Conservation (phyloP, 805 yeast genomes). For the Suhomyces kilbournensis region DNA sequence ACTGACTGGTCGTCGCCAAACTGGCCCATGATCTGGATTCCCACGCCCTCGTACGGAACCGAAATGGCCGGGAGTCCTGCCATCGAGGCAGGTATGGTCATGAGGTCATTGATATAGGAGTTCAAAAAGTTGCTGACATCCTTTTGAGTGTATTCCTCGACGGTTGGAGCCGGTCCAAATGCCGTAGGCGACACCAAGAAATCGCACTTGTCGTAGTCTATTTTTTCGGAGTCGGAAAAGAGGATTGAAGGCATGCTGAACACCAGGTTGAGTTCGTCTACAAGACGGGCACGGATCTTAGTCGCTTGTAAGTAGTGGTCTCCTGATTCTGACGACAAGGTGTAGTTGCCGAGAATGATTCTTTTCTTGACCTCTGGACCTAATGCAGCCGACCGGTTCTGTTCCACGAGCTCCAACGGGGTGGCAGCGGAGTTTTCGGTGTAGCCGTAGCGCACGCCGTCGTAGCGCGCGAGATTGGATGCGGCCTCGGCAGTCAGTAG, state of each 20-base stretch:
- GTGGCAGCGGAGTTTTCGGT: slow-evolving; percentile 21
- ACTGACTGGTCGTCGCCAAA: slow-evolving; percentile 74
- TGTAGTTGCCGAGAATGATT: slow-evolving; percentile 81
- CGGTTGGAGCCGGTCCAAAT: slow-evolving; percentile 50
- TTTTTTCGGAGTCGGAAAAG: slow-evolving; percentile 14
- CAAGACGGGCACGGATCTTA: slow-evolving; percentile 55
- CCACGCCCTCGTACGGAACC: slow-evolving; percentile 57
- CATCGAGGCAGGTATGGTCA: slow-evolving; percentile 86
- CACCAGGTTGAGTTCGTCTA: slow-evolving; percentile 60
- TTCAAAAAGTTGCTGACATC: slow-evolving; percentile 48
- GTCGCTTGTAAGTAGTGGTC: slow-evolving; percentile 80
- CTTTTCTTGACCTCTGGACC: slow-evolving; percentile 84
- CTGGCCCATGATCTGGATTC: slow-evolving; percentile 83
- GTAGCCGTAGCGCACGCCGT: slow-evolving; percentile 83
- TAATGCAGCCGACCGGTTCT: slow-evolving; percentile 64
- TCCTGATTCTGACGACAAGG: slow-evolving; percentile 70
- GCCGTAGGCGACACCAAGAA: slow-evolving; percentile 74
- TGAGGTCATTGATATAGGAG: slow-evolving; percentile 74
- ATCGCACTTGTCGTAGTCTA: slow-evolving; percentile 46
- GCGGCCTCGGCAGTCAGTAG: slow-evolving; percentile 92
- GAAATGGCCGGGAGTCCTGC: slow-evolving; percentile 88
- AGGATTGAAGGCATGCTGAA: slow-evolving; percentile 47
- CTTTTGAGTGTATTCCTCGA: slow-evolving; percentile 40
- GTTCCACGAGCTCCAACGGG: slow-evolving; percentile 17
- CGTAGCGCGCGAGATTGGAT: slow-evolving; percentile 85